Base-by-base conservation (phyloP, 345 rosid species). In the Rhodamnia rubescens region DNA sequence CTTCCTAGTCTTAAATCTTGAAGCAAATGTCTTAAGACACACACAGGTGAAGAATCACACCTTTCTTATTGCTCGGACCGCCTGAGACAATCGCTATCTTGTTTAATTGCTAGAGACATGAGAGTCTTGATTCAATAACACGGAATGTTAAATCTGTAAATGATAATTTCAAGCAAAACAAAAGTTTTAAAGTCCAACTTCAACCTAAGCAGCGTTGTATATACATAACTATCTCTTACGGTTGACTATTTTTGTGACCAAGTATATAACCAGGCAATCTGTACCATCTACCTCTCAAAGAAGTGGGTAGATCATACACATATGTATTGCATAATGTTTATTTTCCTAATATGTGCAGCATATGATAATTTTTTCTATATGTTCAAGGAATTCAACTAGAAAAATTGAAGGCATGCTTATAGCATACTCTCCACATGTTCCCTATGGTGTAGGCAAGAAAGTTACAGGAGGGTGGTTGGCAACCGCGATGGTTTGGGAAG, bases 391-490 rank as follows among this genome's bases (percentile, higher is more conserved):
- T 61, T 61, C 42, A 29, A 36, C 75, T 26, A 6, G 52, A 36
- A 47, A 27, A 11, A 15, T 29, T 22, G n/a, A n/a, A 8, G 49
- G 53, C 64, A 42, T 57, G 54, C 49, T 86, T 11, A 42, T 11
- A 29, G 22, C 87, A 82, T 51, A n/a, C 64, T 12, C n/a, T 32
- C 47, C 24, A 32, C 20, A 40, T 69, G 44, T 69, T 32, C 78
- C 47, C 78, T 49, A 55, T 84, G 83, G 47, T 87, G 83, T 93
- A 96, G 99, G 99, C 99, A 87, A 95, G 99, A 91, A 96, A 91
- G 88, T 57, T 98, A 88, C 99, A 98, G 93, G 99, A 98, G 89
- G 94, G 95, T 84, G 99, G 99, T 36, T 98, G 99, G 99, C 98
- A 91, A 86, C 99, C 99, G 21, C 92, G 97, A 85, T 98, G 99